phyloP scores from a whole-genome alignment of 306 rosid genomes.

The Cucurbita ficifolia region DNA sequence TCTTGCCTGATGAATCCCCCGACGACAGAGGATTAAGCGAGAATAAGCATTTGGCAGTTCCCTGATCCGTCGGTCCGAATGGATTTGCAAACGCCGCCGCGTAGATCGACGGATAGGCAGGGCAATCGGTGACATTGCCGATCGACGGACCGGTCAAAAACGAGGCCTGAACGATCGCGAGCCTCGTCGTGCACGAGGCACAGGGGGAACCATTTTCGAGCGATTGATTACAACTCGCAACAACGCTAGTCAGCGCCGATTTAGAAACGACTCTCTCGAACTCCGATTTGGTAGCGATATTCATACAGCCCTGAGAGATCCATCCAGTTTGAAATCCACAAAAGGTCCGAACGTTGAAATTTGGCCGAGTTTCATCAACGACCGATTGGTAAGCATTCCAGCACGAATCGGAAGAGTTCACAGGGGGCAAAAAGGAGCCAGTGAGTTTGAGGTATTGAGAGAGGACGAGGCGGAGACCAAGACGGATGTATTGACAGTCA shows the following conservation, averaged over 20 bases:
- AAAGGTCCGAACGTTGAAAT: slow-evolving; percentile 22
- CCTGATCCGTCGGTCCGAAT: slow-evolving; percentile 29
- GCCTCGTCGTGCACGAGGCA: slow-evolving; percentile 37
- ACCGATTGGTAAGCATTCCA: slow-evolving; percentile 25
- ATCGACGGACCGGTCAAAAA: slow-evolving; percentile 23
- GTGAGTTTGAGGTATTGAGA: slow-evolving; percentile 45
- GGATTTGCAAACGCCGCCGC: slow-evolving; percentile 48
- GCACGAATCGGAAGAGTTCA: slow-evolving; percentile 31
- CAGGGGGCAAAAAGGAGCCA: slow-evolving; percentile 34
- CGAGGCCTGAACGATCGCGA: slow-evolving; percentile 15
- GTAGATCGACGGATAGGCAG: slow-evolving; percentile 33
- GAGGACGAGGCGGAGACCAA: slow-evolving; percentile 50
- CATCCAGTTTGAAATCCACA: slow-evolving; percentile 40
- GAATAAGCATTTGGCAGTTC: slow-evolving; percentile 53
- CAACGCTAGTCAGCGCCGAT: background rate
- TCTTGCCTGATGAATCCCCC: slow-evolving; percentile 9
- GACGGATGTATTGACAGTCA: slow-evolving; percentile 39
- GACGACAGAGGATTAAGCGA: slow-evolving; percentile 11
- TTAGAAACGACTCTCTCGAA: slow-evolving; percentile 19
- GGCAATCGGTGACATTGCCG: slow-evolving; percentile 53
- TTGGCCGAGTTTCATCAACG: background rate
- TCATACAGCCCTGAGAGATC: slow-evolving; percentile 63
- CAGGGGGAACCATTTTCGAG: slow-evolving; percentile 50
- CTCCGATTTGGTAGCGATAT: slow-evolving; percentile 32
- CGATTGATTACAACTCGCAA: slow-evolving; percentile 16